Evolutionary conservation across 2,329 filamentous ascomycete genomes (phyloP).

Genomic region (Fusarium sp.): DNA sequence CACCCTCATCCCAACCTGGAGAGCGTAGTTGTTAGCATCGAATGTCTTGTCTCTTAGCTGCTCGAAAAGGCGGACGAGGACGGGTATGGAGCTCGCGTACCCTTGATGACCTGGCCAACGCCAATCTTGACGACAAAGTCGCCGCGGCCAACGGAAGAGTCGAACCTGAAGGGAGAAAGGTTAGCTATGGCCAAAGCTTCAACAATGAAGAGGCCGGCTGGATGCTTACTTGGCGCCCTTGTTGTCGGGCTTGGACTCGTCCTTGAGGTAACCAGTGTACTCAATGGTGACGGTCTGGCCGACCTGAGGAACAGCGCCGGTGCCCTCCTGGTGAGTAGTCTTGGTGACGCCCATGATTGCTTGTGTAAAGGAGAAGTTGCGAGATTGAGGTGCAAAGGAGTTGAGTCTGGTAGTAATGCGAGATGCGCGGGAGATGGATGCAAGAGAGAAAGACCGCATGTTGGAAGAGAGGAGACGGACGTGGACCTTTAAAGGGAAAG

Average conservation of each 20-base stretch:
- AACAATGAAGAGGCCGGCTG: background rate
- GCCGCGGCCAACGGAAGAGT: constrained; percentile 82
- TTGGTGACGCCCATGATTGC: constrained; percentile 79
- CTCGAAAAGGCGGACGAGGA: background rate
- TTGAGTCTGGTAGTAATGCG: constrained; percentile 33
- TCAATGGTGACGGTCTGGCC: constrained; percentile 86
- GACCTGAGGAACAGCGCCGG: constrained; percentile 67
- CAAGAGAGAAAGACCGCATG: constrained; percentile 36
- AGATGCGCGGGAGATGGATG: constrained; percentile 33
- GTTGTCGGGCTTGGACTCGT: constrained; percentile 67
- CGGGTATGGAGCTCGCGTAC: constrained; percentile 59
- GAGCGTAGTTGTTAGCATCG: constrained; percentile 19
- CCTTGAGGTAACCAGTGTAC: constrained; percentile 90
- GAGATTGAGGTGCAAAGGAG: constrained; percentile 30
- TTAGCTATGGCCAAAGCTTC: constrained; percentile 11
- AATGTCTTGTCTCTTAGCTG: background rate
- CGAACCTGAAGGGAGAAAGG: constrained; percentile 74
- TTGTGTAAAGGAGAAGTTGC: constrained; percentile 37
- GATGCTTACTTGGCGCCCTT: constrained; percentile 79
- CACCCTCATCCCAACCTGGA: constrained; percentile 86
- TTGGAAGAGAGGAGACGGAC: constrained; percentile 21
- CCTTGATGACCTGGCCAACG: constrained; percentile 85
- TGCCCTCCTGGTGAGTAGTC: constrained; percentile 71
- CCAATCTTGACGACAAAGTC: constrained; percentile 86
- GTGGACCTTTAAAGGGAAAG: constrained; percentile 33